Evolutionary conservation across 352 stramenopile genomes (phyloP).

Genomic region (Albugo laibachii): DNA sequence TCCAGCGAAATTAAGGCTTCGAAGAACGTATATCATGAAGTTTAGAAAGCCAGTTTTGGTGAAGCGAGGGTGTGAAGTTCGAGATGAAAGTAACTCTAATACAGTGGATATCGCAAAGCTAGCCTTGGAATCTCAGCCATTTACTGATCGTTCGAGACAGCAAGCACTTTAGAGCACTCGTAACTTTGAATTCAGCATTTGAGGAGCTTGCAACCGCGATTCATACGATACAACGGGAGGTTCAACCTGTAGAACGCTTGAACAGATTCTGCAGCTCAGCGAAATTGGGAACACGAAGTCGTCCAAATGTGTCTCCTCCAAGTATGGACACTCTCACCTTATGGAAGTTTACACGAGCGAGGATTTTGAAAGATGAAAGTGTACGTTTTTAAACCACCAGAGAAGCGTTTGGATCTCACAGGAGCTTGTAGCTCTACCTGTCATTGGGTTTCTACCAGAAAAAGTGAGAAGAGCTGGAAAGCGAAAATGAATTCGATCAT

Average conservation of each 20-base stretch:
- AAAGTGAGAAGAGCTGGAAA: no score
- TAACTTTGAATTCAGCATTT: slow-evolving; percentile 32
- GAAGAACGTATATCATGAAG: slow-evolving; percentile 85
- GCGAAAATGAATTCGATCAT: no score
- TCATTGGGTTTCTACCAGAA: no score
- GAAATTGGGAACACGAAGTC: no score
- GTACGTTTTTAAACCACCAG: no score
- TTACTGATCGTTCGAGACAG: slow-evolving; percentile 22
- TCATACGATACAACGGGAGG: slow-evolving; percentile 46
- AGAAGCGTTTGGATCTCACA: no score
- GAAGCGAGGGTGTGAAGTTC: slow-evolving; percentile 58
- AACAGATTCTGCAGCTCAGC: slow-evolving; percentile 64
- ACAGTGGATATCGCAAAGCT: slow-evolving; percentile 37
- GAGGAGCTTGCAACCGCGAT: slow-evolving; percentile 29
- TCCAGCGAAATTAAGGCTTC: slow-evolving; percentile 89
- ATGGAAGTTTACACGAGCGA: no score
- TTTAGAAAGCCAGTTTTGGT: slow-evolving; percentile 62
- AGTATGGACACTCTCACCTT: no score
- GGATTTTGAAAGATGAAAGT: no score
- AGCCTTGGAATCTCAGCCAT: slow-evolving; percentile 13
- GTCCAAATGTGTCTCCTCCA: no score
- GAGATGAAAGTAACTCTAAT: slow-evolving; percentile 66
- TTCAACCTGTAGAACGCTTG: slow-evolving; percentile 67
- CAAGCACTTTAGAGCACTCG: slow-evolving; percentile 26
- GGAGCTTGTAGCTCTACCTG: no score